Evolutionary conservation across 192 early-diverging fungal species (phyloP).

Genomic region (Pilaira anomala): DNA sequence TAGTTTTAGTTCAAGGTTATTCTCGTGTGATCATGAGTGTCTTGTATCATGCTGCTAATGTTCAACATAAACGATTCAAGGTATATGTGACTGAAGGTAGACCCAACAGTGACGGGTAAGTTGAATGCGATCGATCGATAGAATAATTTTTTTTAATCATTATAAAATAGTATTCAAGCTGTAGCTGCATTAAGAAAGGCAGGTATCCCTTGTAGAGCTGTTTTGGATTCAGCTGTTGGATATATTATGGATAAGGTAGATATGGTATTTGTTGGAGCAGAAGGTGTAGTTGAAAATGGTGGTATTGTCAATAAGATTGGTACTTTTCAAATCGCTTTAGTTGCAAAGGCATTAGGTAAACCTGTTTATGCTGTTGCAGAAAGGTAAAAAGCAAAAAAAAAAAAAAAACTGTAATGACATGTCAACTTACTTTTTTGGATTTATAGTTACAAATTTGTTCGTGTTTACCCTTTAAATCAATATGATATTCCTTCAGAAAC

Average conservation of each 20-base stretch:
- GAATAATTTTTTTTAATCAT: not conserved
- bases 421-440: not conserved
- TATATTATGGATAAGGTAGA: conserved; percentile 96
- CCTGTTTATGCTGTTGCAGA: conserved; percentile 95
- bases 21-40: conserved; percentile 91
- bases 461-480: conserved; percentile 92
- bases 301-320: conserved; percentile 97
- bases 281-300: conserved; percentile 97
- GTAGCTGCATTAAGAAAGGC: conserved; percentile 64
- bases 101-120: conserved; percentile 68
- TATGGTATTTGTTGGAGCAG: conserved; percentile 94
- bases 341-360: conserved; percentile 92
- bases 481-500: conserved; percentile 83
- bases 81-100: conserved; percentile 92
- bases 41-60: conserved; percentile 68
- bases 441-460: conserved; percentile 93
- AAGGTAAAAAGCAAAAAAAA: conserved; percentile 51
- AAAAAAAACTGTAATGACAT: not conserved
- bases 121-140: not conserved
- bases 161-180: conserved; percentile 54
- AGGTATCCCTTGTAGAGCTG: conserved; percentile 79
- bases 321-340: conserved; percentile 92
- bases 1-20: conserved; percentile 91
- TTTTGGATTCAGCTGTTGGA: conserved; percentile 89
- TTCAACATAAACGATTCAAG: conserved; percentile 79